Base-by-base conservation (phyloP, 345 rosid genomes). In the Salix suchowensis region DNA sequence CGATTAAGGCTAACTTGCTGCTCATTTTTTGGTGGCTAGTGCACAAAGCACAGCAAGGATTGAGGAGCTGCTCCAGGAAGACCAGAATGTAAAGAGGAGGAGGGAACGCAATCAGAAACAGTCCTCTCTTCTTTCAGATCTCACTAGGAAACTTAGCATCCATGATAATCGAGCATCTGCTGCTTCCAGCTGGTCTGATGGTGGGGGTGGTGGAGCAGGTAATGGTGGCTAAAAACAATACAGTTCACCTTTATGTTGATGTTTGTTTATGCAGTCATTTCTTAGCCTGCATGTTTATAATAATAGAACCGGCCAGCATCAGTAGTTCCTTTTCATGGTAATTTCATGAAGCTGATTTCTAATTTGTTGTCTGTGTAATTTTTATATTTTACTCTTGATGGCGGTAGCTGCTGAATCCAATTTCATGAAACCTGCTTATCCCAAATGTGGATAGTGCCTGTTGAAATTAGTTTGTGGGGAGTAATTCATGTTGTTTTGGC, bases 161-260 rank as follows among this genome's bases (percentile, higher is more conserved):
- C 99, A 94, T 42, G 99, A 96, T 73, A 96, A 91, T 79, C 88
- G 91, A 85, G 98, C 96, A 46, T 93, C 96, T 75, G 94, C 97
- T 42, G 90, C 96, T 70, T 85, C 99, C 68, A 84, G 81, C 81
- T 92, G 91, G 93, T 84, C 92, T 21, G 83, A 88, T 68, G 87
- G 78, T 54, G 84, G 55, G 67, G 87, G 77, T 44, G 84, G 55
- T 68, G 82, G 83, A 40, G 78, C 96, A 81, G 92, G 92, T 92
- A 87, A 71, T 14, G 30, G 30, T 73, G 30, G 50, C 44, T 34
- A 32, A 6, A 9, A 67, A 21, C 6, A 5, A 19, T 13, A 11
- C 50, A 24, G 8, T 21, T 8, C 12, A 61, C 48, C 74, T 32
- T 9, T 37, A 9, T 28, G 23, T 74, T 65, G 44, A 36, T 34